phyloP scores from a whole-genome alignment of 1,139 yeast genomes.

The Pichia cactophila region DNA sequence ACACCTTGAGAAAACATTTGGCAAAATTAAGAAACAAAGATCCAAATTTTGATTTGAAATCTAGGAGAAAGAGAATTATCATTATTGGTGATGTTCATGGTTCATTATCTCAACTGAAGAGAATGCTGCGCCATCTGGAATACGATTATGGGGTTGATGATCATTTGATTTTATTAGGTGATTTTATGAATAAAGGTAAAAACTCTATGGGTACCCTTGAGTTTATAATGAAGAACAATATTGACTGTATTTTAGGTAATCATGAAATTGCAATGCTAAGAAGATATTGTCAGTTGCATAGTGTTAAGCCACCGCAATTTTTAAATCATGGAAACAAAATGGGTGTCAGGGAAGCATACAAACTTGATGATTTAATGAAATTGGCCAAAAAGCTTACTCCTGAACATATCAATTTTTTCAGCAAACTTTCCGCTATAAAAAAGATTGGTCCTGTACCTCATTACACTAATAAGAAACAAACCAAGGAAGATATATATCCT shows the following conservation, averaged over 20 bases:
- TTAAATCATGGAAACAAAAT: slow-evolving; percentile 14
- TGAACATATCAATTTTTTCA: slow-evolving; percentile 49
- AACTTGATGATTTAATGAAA: slow-evolving; percentile 49
- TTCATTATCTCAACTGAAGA: slow-evolving; percentile 45
- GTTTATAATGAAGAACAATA: slow-evolving; percentile 49
- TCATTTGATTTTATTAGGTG: slow-evolving; percentile 70
- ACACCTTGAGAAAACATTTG: slow-evolving; percentile 18
- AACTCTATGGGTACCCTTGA: slow-evolving; percentile 65
- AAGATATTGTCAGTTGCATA: slow-evolving; percentile 53
- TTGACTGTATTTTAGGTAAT: slow-evolving; percentile 79
- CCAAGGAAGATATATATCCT: slow-evolving; percentile 20
- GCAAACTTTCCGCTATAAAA: slow-evolving; percentile 57
- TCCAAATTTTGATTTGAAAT: not conserved
- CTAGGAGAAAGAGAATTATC: slow-evolving; percentile 39
- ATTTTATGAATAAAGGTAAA: slow-evolving; percentile 79
- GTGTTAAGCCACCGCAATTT: slow-evolving; percentile 30
- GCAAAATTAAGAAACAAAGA: slow-evolving; percentile 10
- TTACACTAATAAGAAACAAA: slow-evolving; percentile 17
- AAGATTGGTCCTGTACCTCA: slow-evolving; percentile 55
- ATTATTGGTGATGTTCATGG: slow-evolving; percentile 91
- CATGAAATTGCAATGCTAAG: slow-evolving; percentile 68
- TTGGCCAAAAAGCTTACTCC: slow-evolving; percentile 55
- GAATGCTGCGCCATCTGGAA: slow-evolving; percentile 40
- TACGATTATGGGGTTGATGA: slow-evolving; percentile 40
- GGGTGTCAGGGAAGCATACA: slow-evolving; percentile 19